phyloP scores from a whole-genome alignment of 2,329 filamentous ascomycete genomes.

The Parastagonospora avenae region DNA sequence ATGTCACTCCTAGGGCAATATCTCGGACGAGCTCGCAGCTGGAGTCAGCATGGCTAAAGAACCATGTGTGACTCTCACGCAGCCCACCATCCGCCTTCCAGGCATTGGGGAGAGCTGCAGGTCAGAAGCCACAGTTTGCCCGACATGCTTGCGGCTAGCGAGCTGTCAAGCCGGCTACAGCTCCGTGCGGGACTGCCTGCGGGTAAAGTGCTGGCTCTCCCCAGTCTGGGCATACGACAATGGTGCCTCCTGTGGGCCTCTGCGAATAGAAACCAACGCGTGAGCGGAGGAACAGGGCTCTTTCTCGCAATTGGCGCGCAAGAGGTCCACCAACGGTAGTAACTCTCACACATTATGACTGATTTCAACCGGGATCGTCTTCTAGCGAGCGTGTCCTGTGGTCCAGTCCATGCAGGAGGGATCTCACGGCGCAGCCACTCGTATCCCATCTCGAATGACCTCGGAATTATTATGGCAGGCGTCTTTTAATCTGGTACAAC shows the following conservation, averaged over 20 bases:
- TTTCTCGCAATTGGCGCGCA: constrained; percentile 26
- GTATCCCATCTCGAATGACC: constrained; percentile 6
- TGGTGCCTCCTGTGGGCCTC: constrained; percentile 7
- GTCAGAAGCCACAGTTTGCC: constrained; percentile 15
- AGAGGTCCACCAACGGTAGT: constrained; percentile 25
- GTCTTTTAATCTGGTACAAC: constrained; percentile 15
- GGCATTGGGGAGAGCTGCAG: constrained; percentile 7
- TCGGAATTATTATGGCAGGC: constrained; percentile 12
- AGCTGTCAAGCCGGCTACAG: constrained; percentile 18
- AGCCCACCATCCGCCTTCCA: neutral
- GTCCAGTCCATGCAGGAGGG: constrained; percentile 11
- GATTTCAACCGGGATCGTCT: constrained; percentile 13
- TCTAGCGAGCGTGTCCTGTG: constrained; percentile 8
- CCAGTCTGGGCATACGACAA: constrained; percentile 18
- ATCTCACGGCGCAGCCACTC: constrained; percentile 18
- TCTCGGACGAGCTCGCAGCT: neutral
- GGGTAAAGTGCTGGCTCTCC: constrained; percentile 33
- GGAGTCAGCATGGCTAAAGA: constrained; percentile 1
- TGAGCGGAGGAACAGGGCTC: constrained; percentile 9
- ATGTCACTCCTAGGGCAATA: neutral
- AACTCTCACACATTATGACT: constrained; percentile 14
- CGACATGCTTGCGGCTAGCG: constrained; percentile 20
- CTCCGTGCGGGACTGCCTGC: constrained; percentile 34
- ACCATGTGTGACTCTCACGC: constrained; percentile 6
- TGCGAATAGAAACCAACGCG: constrained; percentile 21